phyloP scores from a whole-genome alignment of 2,329 filamentous ascomycete species.

The Arthrobotrys sinensis region DNA sequence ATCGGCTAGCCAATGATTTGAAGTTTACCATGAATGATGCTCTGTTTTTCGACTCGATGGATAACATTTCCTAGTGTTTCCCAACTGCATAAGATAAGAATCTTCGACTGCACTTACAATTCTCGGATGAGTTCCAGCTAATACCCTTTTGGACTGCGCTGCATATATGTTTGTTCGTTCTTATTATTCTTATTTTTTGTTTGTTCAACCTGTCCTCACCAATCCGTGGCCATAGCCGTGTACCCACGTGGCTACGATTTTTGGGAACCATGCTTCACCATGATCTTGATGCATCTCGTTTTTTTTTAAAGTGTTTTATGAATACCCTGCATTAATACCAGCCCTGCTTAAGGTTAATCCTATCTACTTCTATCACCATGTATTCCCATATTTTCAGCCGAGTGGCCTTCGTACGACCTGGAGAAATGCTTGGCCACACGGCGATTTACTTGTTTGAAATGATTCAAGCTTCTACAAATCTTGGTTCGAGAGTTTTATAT shows the following conservation, averaged over 20 bases:
- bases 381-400: constrained; percentile 43
- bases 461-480: constrained; percentile 23
- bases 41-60: constrained; percentile 28
- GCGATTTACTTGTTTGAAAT: constrained; percentile 11
- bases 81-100: constrained; percentile 33
- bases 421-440: constrained; percentile 21
- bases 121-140: constrained; percentile 3
- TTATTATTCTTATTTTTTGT: constrained; percentile 7
- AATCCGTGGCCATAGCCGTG: constrained; percentile 17
- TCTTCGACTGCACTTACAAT: constrained; percentile 21
- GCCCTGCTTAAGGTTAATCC: constrained; percentile 1
- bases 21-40: constrained; percentile 21
- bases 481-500: constrained; percentile 32
- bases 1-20: constrained; percentile 31
- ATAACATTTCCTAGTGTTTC: constrained; percentile 22
- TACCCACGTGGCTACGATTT: constrained; percentile 45
- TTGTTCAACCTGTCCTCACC: constrained; percentile 7
- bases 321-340: constrained; percentile 44
- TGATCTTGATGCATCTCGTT: constrained; percentile 14
- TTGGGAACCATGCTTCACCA: constrained; percentile 14
- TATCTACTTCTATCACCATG: constrained; percentile 14
- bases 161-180: constrained; percentile 19
- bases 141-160: constrained; percentile 14
- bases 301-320: constrained; percentile 37
- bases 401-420: constrained; percentile 6